Base-by-base conservation (phyloP, 75 land plant species). In the Adiantum capillusveneris region DNA sequence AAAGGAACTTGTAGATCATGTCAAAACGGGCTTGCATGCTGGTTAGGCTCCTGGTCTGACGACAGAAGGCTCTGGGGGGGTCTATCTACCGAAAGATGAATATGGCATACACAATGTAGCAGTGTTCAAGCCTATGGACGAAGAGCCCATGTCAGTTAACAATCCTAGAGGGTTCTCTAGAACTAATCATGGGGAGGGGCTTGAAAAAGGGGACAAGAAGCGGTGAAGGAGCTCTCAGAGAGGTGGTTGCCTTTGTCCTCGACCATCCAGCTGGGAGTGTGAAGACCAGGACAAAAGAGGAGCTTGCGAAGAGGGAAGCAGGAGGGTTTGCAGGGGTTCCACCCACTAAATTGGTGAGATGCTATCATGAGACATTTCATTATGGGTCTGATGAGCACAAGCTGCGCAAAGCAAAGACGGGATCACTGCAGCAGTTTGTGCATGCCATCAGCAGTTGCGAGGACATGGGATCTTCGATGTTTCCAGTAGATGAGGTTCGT, bases 201-300 rank as follows among this genome's bases (percentile, higher is more conserved):
- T 93, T 70, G 89, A 93, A 78, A 85, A 67, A 60, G n/a, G n/a
- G n/a, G n/a, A n/a, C n/a, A n/a, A n/a, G n/a, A n/a, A n/a, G n/a
- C n/a, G n/a, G n/a, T n/a, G 89, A 89, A 58, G 98, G 98, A 31
- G 98, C 98, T 6, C 34, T 83, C 25, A 82, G 95, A 59, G 98
- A 93, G 62, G 86, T 81, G 56, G 98, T 96, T 53, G 98, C 96
- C 6, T 85, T 82, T 67, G 57, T 93, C n/a, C n/a, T n/a, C n/a
- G n/a, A n/a, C n/a, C n/a, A n/a, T n/a, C n/a, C n/a, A n/a, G n/a
- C n/a, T n/a, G 48, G 56, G 52, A 90, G 81, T 0, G 72, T 62
- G 0, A 53, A 79, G 14, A 22, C 61, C 49, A n/a, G 26, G 13
- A 31, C 31, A 21, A 41, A 14, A 14, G 14, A 41, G 14, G 43